Base-by-base conservation (phyloP, 768 basidiomycete genomes). In the Polyporus arcularius region DNA sequence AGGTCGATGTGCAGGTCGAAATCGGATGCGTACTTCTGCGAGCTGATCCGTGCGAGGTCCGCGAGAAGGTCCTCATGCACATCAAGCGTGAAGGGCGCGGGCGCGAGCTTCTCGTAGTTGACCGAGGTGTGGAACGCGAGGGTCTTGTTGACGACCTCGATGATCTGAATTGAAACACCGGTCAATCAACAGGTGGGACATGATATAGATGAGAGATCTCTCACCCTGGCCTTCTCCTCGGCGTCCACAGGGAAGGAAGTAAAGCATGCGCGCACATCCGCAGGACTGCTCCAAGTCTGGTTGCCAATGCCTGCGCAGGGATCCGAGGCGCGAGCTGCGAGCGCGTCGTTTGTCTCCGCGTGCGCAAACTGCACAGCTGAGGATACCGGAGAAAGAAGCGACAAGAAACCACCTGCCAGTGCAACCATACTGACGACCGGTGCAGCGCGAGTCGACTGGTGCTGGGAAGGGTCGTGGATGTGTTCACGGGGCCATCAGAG, bases 121-220 rank as follows among this genome's bases (percentile, higher is more conserved):
- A 81, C 78, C 3, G 85, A 86, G 0, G 85, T 83, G 66, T 86
- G 85, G 67, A 88, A 86, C 14, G 81, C 78, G 9, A 86, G 69
- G 0, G 82, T 83, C 67, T 82, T 85, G 65, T 77, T 85, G 46
- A 85, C 74, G 9, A 84, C 82, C 61, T 86, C 81, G 39, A 86
- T 75, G 51, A 82, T 79, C 85, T 86, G 28, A 15, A 31, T 6
- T 54, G 21, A 21, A 16, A 43, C 21, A 6, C 42, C 42, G 42
- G 8, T 6, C 6, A 14, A 45, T 45, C n/a, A n/a, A n/a, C n/a
- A n/a, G n/a, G n/a, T 14, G 48, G 2, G 48, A 58, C 31, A 38
- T n/a, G n/a, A n/a, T n/a, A n/a, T n/a, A n/a, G n/a, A n/a, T n/a
- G n/a, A n/a, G n/a, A n/a, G n/a, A 6, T 12, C 12, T 63, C 80